Evolutionary conservation across 1,284 basidiomycete genomes (phyloP).

Genomic region (Puccinia triticina): DNA sequence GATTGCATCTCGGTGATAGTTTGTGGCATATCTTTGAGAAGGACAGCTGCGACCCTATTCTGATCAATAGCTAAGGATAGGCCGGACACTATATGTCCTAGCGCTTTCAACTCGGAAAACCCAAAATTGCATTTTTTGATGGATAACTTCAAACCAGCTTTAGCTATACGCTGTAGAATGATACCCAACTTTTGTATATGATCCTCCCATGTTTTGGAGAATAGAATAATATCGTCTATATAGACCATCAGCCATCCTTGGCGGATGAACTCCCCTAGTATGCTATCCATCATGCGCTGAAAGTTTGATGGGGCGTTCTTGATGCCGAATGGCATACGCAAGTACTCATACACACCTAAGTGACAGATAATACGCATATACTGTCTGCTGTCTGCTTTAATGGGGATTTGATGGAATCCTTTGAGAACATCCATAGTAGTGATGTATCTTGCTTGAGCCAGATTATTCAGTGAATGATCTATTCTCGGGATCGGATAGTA

Average conservation of each 20-base stretch:
- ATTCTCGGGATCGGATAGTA: slow-evolving; percentile 11
- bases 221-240: slow-evolving; percentile 24
- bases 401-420: slow-evolving; percentile 21
- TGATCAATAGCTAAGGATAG: too few relatives aligned
- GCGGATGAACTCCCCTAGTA: background rate
- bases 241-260: background rate
- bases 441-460: background rate
- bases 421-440: slow-evolving; percentile 23
- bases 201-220: background rate
- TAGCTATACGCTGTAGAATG: background rate
- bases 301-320: slow-evolving; percentile 14
- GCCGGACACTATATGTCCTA: slow-evolving; percentile 11
- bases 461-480: background rate
- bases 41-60: too few relatives aligned
- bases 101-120: background rate
- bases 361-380: background rate
- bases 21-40: too few relatives aligned
- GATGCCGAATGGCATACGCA: slow-evolving; percentile 25
- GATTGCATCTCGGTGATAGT: too few relatives aligned
- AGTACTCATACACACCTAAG: slow-evolving; percentile 18
- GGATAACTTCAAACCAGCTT: slow-evolving; percentile 16
- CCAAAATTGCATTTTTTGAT: slow-evolving; percentile 20
- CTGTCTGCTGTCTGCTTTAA: background rate
- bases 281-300: slow-evolving; percentile 14
- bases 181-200: background rate